phyloP scores from a whole-genome alignment of 78 protist species.

The Guillardia theta region DNA sequence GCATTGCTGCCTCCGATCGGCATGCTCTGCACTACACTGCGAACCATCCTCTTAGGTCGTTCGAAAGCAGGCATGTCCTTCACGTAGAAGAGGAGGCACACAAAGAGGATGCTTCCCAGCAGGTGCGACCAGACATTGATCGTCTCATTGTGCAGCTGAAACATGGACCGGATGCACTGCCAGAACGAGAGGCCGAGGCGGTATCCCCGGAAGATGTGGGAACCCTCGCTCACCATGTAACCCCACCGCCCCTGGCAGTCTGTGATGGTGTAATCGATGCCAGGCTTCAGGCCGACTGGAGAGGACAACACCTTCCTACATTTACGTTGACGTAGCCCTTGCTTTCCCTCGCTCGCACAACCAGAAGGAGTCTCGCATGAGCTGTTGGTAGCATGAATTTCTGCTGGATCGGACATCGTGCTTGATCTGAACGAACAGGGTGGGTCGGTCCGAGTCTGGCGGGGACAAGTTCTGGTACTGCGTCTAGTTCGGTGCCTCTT shows the following conservation, averaged over 20 bases:
- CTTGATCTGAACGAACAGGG: no score
- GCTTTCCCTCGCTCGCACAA: no score
- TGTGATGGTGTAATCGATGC: background rate
- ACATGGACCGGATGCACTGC: background rate
- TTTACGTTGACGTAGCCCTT: no score
- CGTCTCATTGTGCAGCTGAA: slow-evolving; percentile 46
- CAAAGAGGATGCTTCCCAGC: slow-evolving; percentile 3
- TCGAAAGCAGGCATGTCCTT: background rate
- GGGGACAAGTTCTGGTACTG: no score
- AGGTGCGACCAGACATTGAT: slow-evolving; percentile 48
- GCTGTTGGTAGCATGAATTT: no score
- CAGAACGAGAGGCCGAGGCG: background rate
- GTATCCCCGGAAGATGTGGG: slow-evolving; percentile 29
- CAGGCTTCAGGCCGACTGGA: no score
- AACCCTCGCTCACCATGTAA: slow-evolving; percentile 12
- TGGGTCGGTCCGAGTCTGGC: no score
- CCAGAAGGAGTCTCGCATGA: no score
- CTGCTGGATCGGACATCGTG: no score
- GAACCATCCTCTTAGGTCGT: background rate
- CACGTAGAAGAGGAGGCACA: background rate
- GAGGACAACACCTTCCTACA: no score
- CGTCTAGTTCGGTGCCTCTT: no score
- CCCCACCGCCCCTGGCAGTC: background rate
- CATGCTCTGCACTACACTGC: background rate
- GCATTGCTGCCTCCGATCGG: no score